phyloP scores from a whole-genome alignment of 2,329 filamentous ascomycete species.

The Lachnellula arida region DNA sequence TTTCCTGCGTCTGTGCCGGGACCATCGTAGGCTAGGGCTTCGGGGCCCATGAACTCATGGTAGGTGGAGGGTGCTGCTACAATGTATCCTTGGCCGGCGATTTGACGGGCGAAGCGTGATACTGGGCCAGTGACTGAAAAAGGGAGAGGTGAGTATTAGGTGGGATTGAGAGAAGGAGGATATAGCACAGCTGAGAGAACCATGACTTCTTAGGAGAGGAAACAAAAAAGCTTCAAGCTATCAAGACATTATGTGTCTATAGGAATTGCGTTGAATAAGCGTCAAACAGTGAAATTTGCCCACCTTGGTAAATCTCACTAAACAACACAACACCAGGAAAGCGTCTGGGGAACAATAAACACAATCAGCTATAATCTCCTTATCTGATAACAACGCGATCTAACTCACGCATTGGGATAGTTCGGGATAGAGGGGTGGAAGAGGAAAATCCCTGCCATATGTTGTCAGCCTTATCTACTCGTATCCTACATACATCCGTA shows the following conservation, averaged over 20 bases:
- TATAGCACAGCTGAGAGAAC: neutral
- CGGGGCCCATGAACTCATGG: slow-evolving; percentile 86
- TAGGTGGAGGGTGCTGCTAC: slow-evolving; percentile 87
- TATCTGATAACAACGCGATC: neutral
- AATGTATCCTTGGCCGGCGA: slow-evolving; percentile 89
- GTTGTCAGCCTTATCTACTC: slow-evolving; percentile 6
- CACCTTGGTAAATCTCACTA: slow-evolving; percentile 94
- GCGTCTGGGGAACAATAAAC: slow-evolving; percentile 39
- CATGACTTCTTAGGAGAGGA: too few relatives aligned
- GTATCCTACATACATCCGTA: too few relatives aligned
- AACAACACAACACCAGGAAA: slow-evolving; percentile 88
- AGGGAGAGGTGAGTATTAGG: slow-evolving; percentile 6
- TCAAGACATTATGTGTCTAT: neutral
- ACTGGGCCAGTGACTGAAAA: slow-evolving; percentile 79
- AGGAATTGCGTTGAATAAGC: neutral
- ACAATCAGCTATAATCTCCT: slow-evolving; percentile 6
- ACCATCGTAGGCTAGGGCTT: slow-evolving; percentile 78
- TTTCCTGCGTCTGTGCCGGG: slow-evolving; percentile 87
- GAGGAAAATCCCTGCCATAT: slow-evolving; percentile 68
- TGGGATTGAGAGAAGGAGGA: neutral
- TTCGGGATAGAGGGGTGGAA: slow-evolving; percentile 82
- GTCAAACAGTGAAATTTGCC: neutral
- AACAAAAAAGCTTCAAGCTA: neutral
- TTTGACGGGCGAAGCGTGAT: slow-evolving; percentile 82
- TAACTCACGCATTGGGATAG: slow-evolving; percentile 73